A percentile compares a stretch with the other conserved stretches of the same genome.
Conservation (phyloP, 2,329 filamentous ascomycete genomes). For the Calonectria crousiana region DNA sequence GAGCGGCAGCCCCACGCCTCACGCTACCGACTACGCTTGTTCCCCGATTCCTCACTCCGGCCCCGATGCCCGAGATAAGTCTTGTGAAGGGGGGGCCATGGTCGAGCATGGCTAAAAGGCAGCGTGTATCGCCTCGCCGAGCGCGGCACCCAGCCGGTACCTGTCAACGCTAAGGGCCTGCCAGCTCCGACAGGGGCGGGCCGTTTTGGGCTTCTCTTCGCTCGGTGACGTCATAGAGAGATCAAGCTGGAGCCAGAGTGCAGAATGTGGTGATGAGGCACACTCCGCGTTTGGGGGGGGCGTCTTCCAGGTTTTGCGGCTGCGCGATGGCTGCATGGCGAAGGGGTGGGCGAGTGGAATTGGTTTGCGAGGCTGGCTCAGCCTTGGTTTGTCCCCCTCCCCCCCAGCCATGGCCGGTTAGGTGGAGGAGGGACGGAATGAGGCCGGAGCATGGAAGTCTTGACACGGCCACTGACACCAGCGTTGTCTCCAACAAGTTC, state of each 20-base stretch:
- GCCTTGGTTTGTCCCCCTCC: neutral
- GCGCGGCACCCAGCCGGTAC: neutral
- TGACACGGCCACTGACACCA: neutral
- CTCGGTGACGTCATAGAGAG: conserved; percentile 23
- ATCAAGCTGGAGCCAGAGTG: neutral
- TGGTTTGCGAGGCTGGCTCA: neutral
- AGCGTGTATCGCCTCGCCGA: neutral
- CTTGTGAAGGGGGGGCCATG: conserved; percentile 1
- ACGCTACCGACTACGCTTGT: neutral
- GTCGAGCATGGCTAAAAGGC: neutral
- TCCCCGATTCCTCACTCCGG: conserved; percentile 19
- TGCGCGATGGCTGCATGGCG: neutral
- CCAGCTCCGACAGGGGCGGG: conserved; percentile 12
- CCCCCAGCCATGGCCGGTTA: neutral
- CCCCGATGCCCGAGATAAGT: conserved; percentile 25
- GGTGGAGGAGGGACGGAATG: conserved; percentile 3
- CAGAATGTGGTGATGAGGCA: neutral
- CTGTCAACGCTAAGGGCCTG: neutral
- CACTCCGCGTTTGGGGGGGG: neutral
- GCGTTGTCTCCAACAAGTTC: neutral
- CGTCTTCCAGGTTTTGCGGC: neutral
- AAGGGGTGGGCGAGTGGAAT: neutral
- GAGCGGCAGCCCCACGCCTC: neutral
- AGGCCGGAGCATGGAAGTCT: neutral
- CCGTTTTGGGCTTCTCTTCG: neutral